Percentiles rank a stretch among this genome's conserved stretches.
Conservation (phyloP, 352 stramenopile genomes). For the Lagenidium sp. region DNA sequence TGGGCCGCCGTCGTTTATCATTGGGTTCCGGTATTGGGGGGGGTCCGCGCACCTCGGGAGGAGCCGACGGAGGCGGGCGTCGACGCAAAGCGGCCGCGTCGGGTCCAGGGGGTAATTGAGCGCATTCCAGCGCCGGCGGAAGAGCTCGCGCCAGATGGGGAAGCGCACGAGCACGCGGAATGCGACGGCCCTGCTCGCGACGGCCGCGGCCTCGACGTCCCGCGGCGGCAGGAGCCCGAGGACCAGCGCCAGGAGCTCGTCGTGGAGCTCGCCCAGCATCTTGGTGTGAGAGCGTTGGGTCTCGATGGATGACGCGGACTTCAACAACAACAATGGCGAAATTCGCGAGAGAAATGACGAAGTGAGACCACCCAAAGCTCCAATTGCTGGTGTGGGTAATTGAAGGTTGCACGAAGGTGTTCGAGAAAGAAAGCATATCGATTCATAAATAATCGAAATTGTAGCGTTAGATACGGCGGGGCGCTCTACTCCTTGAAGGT, state of each 20-base stretch:
- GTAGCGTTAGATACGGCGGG: not conserved
- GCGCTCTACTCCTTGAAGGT: not conserved
- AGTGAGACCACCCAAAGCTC: no score
- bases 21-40: no score
- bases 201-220: constrained; percentile 47
- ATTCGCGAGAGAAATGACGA: no score
- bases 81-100: constrained; percentile 12
- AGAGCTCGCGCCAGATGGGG: constrained; percentile 54
- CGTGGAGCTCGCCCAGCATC: constrained; percentile 23
- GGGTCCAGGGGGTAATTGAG: constrained; percentile 42
- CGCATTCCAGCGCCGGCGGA: constrained; percentile 40
- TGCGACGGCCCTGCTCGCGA: constrained; percentile 33
- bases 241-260: constrained; percentile 44
- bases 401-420: no score
- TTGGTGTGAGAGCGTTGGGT: no score
- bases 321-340: no score
- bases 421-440: no score
- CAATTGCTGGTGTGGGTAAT: no score
- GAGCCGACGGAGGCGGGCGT: constrained; percentile 22
- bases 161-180: constrained; percentile 37
- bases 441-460: no score
- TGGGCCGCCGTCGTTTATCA: no score
- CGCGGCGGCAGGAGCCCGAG: constrained; percentile 26
- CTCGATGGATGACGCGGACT: no score
- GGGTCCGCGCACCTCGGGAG: constrained; percentile 39